These are phyloP conservation scores for Phytopythium oedochilum DNA, from an alignment of 352 stramenopile species.

Conservation along the genomic window DNA sequence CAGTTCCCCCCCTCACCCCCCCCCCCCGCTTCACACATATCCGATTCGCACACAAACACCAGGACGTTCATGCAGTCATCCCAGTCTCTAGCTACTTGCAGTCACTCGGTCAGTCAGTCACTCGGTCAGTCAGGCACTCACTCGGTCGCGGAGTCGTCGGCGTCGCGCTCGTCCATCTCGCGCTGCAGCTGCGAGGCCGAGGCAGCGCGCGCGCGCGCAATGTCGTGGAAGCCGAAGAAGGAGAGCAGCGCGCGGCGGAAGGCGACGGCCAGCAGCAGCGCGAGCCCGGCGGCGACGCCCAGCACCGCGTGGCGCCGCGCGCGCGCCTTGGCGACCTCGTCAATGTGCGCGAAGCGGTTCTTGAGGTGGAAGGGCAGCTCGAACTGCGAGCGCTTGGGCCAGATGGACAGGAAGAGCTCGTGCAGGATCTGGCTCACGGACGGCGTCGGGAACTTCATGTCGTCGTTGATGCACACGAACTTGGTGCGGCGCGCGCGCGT, in stretches of 20 bases:
- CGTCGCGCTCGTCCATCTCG: slow-evolving; percentile 8
- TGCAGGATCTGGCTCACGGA: slow-evolving; percentile 82
- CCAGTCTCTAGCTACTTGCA: background rate
- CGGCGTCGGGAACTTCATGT: slow-evolving; percentile 89
- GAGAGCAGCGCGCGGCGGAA: slow-evolving; percentile 49
- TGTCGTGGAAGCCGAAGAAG: slow-evolving; percentile 69
- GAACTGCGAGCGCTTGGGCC: slow-evolving; percentile 89
- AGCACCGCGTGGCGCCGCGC: slow-evolving; percentile 36
- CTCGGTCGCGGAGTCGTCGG: background rate
- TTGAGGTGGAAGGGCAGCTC: slow-evolving; percentile 87
- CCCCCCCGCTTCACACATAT: too few relatives aligned
- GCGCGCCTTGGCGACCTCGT: slow-evolving; percentile 61
- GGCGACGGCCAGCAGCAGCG: slow-evolving; percentile 40
- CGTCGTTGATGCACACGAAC: slow-evolving; percentile 97
- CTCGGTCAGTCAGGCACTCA: background rate
- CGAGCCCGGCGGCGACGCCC: slow-evolving; percentile 19
- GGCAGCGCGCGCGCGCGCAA: slow-evolving; percentile 49
- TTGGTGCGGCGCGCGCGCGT: slow-evolving; percentile 90
- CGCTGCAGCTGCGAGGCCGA: slow-evolving; percentile 68
- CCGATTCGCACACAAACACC: background rate
- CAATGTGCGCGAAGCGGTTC: slow-evolving; percentile 82
- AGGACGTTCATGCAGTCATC: background rate
- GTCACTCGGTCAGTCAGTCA: background rate
- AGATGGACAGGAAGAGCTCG: slow-evolving; percentile 92
- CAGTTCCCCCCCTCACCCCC: too few relatives aligned